Percentiles rank a stretch among this genome's conserved stretches.
Conservation (phyloP, 805 yeast species). For the Pichia rugopelliculosa region DNA sequence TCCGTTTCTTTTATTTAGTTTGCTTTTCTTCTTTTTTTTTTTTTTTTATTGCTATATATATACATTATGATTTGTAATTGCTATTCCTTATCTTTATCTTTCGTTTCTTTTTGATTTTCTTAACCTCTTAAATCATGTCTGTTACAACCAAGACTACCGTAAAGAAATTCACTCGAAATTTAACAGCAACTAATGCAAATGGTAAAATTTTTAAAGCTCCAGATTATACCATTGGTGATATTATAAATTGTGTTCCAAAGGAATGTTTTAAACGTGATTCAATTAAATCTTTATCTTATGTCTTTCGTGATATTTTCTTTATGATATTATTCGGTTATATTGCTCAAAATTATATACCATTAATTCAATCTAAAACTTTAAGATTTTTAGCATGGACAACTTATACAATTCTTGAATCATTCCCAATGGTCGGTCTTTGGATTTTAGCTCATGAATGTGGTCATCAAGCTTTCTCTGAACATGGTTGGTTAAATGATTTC, state of each 20-base stretch:
- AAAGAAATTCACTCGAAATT: slow-evolving; percentile 8
- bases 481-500: slow-evolving; percentile 43
- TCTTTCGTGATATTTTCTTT: slow-evolving; percentile 42
- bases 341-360: slow-evolving; percentile 38
- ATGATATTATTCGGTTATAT: slow-evolving; percentile 36
- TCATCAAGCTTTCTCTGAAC: slow-evolving; percentile 54
- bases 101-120: too few species aligned
- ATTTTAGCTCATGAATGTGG: slow-evolving; percentile 61
- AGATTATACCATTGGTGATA: slow-evolving; percentile 53
- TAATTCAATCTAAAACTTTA: slow-evolving; percentile 26
- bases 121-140: neutral
- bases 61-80: too few species aligned
- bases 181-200: slow-evolving; percentile 40
- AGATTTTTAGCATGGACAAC: slow-evolving; percentile 37
- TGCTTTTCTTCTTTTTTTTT: neutral
- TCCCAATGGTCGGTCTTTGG: slow-evolving; percentile 54
- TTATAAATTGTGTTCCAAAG: slow-evolving; percentile 50
- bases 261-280: slow-evolving; percentile 53
- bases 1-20: neutral
- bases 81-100: neutral
- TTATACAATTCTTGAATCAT: slow-evolving; percentile 36
- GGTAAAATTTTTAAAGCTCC: slow-evolving; percentile 54
- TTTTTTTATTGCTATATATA: neutral
- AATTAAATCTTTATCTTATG: slow-evolving; percentile 42
- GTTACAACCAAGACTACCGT: neutral